Base-by-base conservation (phyloP, 2,329 filamentous ascomycete species). In the Diplodia intermedia region DNA sequence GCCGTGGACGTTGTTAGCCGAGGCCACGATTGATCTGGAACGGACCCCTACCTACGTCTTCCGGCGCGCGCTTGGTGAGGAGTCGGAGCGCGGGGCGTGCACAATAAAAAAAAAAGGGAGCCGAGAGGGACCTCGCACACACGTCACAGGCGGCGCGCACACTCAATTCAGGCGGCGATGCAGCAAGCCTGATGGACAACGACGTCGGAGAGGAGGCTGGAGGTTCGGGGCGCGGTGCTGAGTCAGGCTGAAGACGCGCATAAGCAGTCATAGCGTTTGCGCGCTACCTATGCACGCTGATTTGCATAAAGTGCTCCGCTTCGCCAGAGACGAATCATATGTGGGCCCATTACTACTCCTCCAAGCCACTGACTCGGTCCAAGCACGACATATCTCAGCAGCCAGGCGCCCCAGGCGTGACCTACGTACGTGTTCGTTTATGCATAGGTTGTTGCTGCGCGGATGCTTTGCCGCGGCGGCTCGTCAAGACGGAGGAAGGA, bases 171-270 rank as follows among this genome's bases (percentile, higher is more conserved):
- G 23, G 23, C 23, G 2, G 23, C 23, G 23, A 26, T 26, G 33
- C 33, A 9, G 33, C 33, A 47, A 47, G 43, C 43, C 43, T 47
- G 43, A 47, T 47, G 43, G 8, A 47, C 18, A 9, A 61, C 38
- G 20, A 18, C 15, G 18, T 50, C 40, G n/a, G 43, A 6, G 43
- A 36, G 43, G 18, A 20, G 43, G 43, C 18, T 20, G 40, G 57
- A 43, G 57, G 26, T 60, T 43, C 31, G 31, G 12, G 40, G 40
- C 43, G 18, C 14, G 33, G 36, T 61, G 57, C 57, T 61, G 57
- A 61, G 57, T 61, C 57, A 61, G 40, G 57, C 26, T 20, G 40
- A 49, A 61, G 57, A 61, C 40, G 57, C 57, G 57, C 57, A 61
- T 47, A 49, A 61, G 40, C 57, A n/a, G 40, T 61, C 40, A 61